phyloP scores from a whole-genome alignment of 176 grass and related monocot species.

The Lolium multiflorum region DNA sequence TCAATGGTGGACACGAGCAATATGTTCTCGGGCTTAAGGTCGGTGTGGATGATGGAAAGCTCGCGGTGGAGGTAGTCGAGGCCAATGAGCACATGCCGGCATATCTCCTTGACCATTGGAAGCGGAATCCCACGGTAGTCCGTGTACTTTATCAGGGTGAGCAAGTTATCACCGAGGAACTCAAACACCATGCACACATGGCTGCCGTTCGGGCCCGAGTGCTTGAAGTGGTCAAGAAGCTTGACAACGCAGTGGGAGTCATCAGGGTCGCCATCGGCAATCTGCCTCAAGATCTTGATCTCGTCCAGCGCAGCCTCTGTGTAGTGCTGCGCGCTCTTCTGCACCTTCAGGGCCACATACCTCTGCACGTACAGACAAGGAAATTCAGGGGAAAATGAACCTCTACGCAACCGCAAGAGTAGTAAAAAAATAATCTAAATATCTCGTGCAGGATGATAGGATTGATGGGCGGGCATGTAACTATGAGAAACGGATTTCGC shows the following conservation, averaged over 20 bases:
- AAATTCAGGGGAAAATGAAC: slow-evolving; percentile 38
- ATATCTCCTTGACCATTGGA: slow-evolving; percentile 92
- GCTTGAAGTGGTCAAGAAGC: slow-evolving; percentile 98
- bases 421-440: not conserved
- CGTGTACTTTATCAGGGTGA: slow-evolving; percentile 92
- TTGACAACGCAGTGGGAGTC: slow-evolving; percentile 89
- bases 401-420: not conserved
- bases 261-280: slow-evolving; percentile 75
- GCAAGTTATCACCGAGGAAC: slow-evolving; percentile 95
- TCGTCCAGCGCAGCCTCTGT: slow-evolving; percentile 99
- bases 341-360: slow-evolving; percentile 96
- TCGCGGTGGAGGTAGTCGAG: slow-evolving; percentile 88
- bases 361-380: slow-evolving; percentile 54
- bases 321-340: slow-evolving; percentile 98
- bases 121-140: slow-evolving; percentile 82
- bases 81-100: slow-evolving; percentile 79
- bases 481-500: not conserved
- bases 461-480: slow-evolving; percentile 1
- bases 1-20: slow-evolving; percentile 85
- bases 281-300: slow-evolving; percentile 98
- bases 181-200: slow-evolving; percentile 99
- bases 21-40: slow-evolving; percentile 98
- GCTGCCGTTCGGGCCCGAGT: slow-evolving; percentile 85
- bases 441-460: not conserved
- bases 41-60: slow-evolving; percentile 93